Conservation (phyloP, 2,329 filamentous ascomycete species). For the Fusarium kyushuense region DNA sequence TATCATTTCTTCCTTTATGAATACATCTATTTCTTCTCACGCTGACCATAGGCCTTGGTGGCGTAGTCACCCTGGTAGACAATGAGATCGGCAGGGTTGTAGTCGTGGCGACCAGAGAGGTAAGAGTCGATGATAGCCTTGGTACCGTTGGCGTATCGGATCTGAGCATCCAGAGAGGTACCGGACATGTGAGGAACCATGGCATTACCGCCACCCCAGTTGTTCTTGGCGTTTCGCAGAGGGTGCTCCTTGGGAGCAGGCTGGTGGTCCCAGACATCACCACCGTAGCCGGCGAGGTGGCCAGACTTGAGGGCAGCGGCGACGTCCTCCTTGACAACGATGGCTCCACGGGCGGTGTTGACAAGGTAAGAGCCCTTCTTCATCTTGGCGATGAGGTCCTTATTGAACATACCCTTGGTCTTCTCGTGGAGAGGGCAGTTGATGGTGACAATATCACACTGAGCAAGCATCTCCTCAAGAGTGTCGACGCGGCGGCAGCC, state of each 20-base stretch:
- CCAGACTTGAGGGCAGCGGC: slow-evolving; percentile 91
- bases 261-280: slow-evolving; percentile 97
- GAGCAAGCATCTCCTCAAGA: slow-evolving; percentile 92
- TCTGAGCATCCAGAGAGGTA: slow-evolving; percentile 97
- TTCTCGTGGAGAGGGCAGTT: slow-evolving; percentile 99
- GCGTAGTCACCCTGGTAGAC: slow-evolving; percentile 91
- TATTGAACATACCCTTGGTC: slow-evolving; percentile 97
- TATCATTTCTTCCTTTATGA: slow-evolving; percentile 32
- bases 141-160: slow-evolving; percentile 86
- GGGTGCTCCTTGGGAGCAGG: slow-evolving; percentile 93
- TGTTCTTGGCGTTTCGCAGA: slow-evolving; percentile 92
- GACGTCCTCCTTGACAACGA: slow-evolving; percentile 99
- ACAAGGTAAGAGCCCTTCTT: slow-evolving; percentile 97
- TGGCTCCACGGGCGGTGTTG: slow-evolving; percentile 98
- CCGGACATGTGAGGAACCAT: slow-evolving; percentile 99
- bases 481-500: slow-evolving; percentile 88
- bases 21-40: slow-evolving; percentile 58
- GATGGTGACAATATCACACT: slow-evolving; percentile 98
- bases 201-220: slow-evolving; percentile 96
- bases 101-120: slow-evolving; percentile 88
- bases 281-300: slow-evolving; percentile 89
- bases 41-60: slow-evolving; percentile 91
- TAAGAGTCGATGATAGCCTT: slow-evolving; percentile 94
- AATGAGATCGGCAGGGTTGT: slow-evolving; percentile 90
- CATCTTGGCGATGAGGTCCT: slow-evolving; percentile 98